Evolutionary conservation across 495 filamentous ascomycete genomes (phyloP).

Genomic region (Xylaria acuta): DNA sequence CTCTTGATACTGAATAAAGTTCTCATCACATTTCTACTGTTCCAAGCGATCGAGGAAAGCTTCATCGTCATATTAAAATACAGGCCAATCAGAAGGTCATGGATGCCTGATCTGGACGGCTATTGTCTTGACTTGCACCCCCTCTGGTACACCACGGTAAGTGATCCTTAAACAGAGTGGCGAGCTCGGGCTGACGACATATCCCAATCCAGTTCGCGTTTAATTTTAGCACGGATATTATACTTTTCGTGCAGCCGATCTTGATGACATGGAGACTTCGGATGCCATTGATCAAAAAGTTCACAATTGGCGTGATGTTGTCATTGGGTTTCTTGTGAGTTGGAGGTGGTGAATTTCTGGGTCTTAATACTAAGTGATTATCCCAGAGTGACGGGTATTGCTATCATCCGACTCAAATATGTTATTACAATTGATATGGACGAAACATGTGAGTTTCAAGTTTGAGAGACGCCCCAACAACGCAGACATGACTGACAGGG

Average conservation of each 20-base stretch:
- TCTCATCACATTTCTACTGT: conserved; percentile 31
- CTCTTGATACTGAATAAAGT: conserved; percentile 32
- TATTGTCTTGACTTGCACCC: conserved; percentile 34
- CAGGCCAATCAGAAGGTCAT: conserved; percentile 30
- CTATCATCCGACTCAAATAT: not conserved
- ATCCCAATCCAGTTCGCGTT: not conserved
- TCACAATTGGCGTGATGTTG: not conserved
- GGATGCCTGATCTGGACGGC: conserved; percentile 32
- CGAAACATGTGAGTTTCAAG: not conserved
- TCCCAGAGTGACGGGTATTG: not conserved
- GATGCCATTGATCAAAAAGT: not conserved
- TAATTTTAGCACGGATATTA: not conserved
- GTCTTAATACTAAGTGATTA: not conserved
- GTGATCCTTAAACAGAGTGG: not conserved
- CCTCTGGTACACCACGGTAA: conserved; percentile 37
- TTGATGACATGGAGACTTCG: not conserved
- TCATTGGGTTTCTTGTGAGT: conserved; percentile 1
- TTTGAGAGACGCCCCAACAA: not conserved
- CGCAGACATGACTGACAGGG: not conserved
- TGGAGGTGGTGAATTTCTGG: not conserved
- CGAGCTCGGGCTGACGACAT: not conserved
- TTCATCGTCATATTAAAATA: conserved; percentile 35
- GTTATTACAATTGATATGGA: not conserved
- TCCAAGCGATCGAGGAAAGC: conserved; percentile 34
- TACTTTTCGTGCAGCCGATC: not conserved